Percentiles rank a stretch among this genome's conserved stretches.
Evolutionary conservation across 768 basidiomycete species (phyloP).

Genomic region (Postia placenta): DNA sequence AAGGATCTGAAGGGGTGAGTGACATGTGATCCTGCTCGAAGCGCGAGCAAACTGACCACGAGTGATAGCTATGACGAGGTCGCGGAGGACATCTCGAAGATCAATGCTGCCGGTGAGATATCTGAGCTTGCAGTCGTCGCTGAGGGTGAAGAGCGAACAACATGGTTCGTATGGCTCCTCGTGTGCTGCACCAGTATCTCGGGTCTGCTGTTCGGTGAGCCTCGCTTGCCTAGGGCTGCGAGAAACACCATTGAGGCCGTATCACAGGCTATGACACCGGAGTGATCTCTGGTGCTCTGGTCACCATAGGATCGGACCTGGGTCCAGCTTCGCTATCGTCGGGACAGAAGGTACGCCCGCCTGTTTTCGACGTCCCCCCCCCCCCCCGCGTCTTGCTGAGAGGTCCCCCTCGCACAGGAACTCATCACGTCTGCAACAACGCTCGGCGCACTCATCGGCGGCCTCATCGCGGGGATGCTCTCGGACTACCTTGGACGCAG

Average conservation of each 20-base stretch:
- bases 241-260: too few relatives aligned
- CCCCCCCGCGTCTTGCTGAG: too few relatives aligned
- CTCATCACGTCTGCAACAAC: conserved; percentile 78
- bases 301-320: conserved; percentile 63
- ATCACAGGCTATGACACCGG: conserved; percentile 74
- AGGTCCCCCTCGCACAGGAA: conserved; percentile 40
- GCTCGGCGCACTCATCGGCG: conserved; percentile 71
- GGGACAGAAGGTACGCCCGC: conserved; percentile 49
- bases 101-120: conserved; percentile 37
- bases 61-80: conserved; percentile 2
- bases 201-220: conserved; percentile 67
- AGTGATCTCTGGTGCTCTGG: conserved; percentile 75
- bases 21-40: too few relatives aligned
- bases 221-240: too few relatives aligned
- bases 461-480: conserved; percentile 59
- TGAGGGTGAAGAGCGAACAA: conserved; percentile 61
- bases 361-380: neutral
- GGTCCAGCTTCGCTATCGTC: conserved; percentile 50
- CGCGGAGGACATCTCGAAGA: conserved; percentile 3
- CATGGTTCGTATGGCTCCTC: conserved; percentile 74
- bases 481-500: conserved; percentile 70
- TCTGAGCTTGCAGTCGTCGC: conserved; percentile 54
- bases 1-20: conserved; percentile 3
- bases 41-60: neutral
- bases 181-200: conserved; percentile 72